Base-by-base conservation (phyloP, 495 filamentous ascomycete genomes). In the Opeltia flavorubescens region DNA sequence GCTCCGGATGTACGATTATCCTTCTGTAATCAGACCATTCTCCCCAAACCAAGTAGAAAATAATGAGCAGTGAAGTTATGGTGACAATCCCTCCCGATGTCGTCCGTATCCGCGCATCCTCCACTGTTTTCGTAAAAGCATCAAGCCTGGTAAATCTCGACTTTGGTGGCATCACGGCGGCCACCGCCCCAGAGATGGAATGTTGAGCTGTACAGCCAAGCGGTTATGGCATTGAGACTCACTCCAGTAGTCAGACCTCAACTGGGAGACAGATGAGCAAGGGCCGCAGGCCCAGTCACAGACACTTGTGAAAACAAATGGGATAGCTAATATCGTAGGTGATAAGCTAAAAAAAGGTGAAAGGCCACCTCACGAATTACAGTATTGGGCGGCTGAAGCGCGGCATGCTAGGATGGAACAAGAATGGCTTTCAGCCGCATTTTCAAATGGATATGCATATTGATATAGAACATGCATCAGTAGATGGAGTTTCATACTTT, bases 61-160 rank as follows among this genome's bases (percentile, higher is more conserved):
- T 83, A 47, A 95, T 72, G 21, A 96, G 66, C 55, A 98, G 63
- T 52, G 86, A 93, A 52, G 78, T 74, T 55, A 98, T 85, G 46
- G 91, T 98, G 58, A 98, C 86, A 50, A 96, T 78, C 55, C 91
- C 91, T 42, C 91, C 91, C 11, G 86, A 91, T 11, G 93, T 96
- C n/a, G 91, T 98, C 56, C 93, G 84, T 62, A 96, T 77, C 50
- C 93, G 77, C 51, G 91, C 91, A 80, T 98, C 91, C 59, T 96
- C 93, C 38, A 98, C 91, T 29, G 91, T 98, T 65, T 98, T 98
- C 29, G 88, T 91, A 62, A 98, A 98, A 67, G 91, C 91, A 63
- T 98, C 91, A 36, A 98, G 83, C 69, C 84, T 82, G 39, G 84
- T 94, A 61, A 98, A 94, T 61, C 91, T 82, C 54, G 86, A 93